Evolutionary conservation across 164 flowering plant genomes (phyloP), one percentile per base, ranked within the genome.

Genomic region (Nelumbo lutea): DNA sequence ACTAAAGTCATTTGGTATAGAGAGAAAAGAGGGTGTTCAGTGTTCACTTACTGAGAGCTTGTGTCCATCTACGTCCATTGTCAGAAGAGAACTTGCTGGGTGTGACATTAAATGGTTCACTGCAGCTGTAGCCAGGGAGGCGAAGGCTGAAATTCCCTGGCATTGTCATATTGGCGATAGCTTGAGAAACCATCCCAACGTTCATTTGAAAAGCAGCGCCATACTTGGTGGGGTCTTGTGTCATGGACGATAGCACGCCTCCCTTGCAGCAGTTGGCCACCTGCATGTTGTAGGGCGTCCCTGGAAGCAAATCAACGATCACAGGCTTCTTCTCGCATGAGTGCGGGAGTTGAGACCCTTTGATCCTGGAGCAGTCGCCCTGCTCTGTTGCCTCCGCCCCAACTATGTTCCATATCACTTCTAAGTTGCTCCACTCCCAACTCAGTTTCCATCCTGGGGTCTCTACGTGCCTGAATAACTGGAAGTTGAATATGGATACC

Each of bases 371-470:
- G 73, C 97, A 91, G 68, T 85, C 70, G 1, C 95, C 97, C 65
- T 87, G 95, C 67, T 85, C 80, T 0, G 78, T 81, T 0, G 97
- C 82, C 72, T 89, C 91, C 0, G 93, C 97, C 5, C 97, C 95
- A 13, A 39, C 2, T 79, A 86, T 87, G 8, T 47, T 15, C 90
- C 86, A 85, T 38, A 91, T 89, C n/a, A 84, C 89, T 68, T 89
- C 91, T 0, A 81, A 42, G 2, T 70, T 76, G 42, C 9, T 42
- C 97, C 95, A 91, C 0, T 14, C 45, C 93, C 93, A 91, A 2
- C 80, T 72, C 56, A 89, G 42, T 47, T 63, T 79, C 97, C 97
- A 91, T 0, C 97, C 97, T 0, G 94, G 95, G 9, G 7, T 7
- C 43, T 85, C 93, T 1, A 89, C 42, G 15, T 88, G 93, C 1